These are phyloP conservation scores for Vigna nakashimae DNA, from an alignment of 306 rosid species.

Conservation along the genomic window DNA sequence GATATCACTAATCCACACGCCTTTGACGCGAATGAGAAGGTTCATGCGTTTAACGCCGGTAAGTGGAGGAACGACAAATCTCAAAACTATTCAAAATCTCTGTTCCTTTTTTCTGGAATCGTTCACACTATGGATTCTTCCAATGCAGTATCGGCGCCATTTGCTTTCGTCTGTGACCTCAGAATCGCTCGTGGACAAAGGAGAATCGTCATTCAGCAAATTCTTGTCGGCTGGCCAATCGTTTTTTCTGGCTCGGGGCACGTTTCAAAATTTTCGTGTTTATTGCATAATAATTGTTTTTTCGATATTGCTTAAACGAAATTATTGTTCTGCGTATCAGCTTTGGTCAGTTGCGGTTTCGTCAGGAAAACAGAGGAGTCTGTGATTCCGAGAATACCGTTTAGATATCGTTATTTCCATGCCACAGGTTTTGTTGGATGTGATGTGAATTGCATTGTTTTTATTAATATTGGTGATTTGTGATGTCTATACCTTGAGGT, in stretches of 20 bases:
- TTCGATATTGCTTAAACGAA: not conserved
- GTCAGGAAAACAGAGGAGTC: conserved; percentile 47
- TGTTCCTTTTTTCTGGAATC: not conserved
- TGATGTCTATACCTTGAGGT: not conserved
- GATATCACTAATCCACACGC: not conserved
- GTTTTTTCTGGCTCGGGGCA: conserved; percentile 55
- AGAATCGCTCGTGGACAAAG: conserved; percentile 45
- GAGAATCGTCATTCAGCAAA: conserved; percentile 37
- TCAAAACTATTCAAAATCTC: not conserved
- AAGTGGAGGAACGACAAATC: conserved; percentile 29
- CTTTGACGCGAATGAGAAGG: conserved; percentile 57
- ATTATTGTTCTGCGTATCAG: conserved; percentile 46
- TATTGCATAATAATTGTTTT: not conserved
- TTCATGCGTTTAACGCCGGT: conserved; percentile 70
- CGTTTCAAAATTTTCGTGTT: conserved; percentile 4
- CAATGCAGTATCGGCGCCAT: conserved; percentile 69
- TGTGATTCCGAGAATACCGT: conserved; percentile 38
- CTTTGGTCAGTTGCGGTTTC: conserved; percentile 54
- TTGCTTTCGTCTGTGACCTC: conserved; percentile 55
- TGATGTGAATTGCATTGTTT: conserved; percentile 27
- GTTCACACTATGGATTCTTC: conserved; percentile 14
- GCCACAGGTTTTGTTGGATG: conserved; percentile 65
- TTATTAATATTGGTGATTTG: not conserved
- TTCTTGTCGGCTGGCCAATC: conserved; percentile 48
- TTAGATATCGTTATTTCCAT: conserved; percentile 60